A percentile compares a stretch with the other conserved stretches of the same genome.
phyloP scores from a whole-genome alignment of 495 filamentous ascomycete species.

The Aspergillus conjunctus region DNA sequence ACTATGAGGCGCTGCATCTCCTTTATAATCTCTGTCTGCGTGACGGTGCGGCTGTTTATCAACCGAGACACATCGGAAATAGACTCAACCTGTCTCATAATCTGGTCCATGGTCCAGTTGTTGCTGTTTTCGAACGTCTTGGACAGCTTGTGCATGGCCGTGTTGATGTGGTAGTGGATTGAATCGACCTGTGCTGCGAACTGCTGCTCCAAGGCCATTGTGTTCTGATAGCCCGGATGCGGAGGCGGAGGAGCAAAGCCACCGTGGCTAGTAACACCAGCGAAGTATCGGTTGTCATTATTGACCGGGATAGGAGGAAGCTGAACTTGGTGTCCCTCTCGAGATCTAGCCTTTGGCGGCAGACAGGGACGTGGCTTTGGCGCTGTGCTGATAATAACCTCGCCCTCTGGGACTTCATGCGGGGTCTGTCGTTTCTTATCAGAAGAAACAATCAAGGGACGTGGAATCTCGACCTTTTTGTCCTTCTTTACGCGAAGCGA shows the following conservation, averaged over 20 bases:
- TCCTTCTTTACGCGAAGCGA: constrained; percentile 4
- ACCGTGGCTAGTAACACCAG: constrained; percentile 26
- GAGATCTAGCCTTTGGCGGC: constrained; percentile 3
- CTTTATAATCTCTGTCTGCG: constrained; percentile 17
- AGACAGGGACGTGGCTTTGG: constrained; percentile 5
- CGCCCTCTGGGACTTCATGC: not conserved
- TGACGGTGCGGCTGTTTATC: constrained; percentile 18
- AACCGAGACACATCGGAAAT: constrained; percentile 18
- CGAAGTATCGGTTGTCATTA: constrained; percentile 1
- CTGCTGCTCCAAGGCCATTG: constrained; percentile 28
- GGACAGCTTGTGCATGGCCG: constrained; percentile 14
- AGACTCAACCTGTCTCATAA: constrained; percentile 25
- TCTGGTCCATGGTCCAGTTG: constrained; percentile 27
- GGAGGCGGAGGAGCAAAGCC: constrained; percentile 32
- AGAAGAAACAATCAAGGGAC: constrained; percentile 24
- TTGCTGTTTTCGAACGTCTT: constrained; percentile 23
- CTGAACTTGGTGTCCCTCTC: constrained; percentile 6
- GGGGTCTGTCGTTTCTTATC: not conserved
- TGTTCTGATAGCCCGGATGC: constrained; percentile 30
- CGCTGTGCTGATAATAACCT: not conserved
- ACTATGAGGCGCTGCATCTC: constrained; percentile 15
- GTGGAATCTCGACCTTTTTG: constrained; percentile 1
- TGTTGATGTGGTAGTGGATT: constrained; percentile 28
- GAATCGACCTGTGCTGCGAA: constrained; percentile 21
- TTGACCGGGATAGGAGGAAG: not conserved